These are phyloP conservation scores for Jatropha curcas DNA, from an alignment of 345 rosid genomes.

Conservation along the genomic window DNA sequence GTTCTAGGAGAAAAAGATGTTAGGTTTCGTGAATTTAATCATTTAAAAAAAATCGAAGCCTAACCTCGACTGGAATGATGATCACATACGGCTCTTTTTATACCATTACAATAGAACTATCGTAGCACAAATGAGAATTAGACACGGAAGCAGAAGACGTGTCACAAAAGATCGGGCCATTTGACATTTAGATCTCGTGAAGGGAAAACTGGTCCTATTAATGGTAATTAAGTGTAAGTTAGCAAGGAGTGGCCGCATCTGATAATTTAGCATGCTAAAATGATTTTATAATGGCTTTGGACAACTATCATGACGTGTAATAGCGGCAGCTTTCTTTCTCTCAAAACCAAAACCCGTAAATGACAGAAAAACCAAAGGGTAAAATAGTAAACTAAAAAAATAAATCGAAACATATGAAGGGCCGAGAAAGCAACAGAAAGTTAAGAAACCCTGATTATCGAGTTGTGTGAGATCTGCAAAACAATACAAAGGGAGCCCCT, in stretches of 20 bases:
- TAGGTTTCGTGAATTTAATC: constrained; percentile 20
- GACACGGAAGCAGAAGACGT: neutral
- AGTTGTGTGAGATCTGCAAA: constrained; percentile 75
- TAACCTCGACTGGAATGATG: neutral
- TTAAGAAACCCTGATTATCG: constrained; percentile 56
- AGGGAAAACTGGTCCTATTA: neutral
- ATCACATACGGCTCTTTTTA: neutral
- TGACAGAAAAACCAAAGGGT: constrained; percentile 30
- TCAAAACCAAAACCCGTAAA: constrained; percentile 17
- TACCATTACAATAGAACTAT: neutral
- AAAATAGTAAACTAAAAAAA: constrained; percentile 29
- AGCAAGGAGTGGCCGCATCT: neutral
- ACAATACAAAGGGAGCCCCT: constrained; percentile 3
- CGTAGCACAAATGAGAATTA: neutral
- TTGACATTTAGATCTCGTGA: neutral
- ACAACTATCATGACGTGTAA: constrained; percentile 46
- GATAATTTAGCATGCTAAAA: neutral
- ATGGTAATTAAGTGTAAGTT: neutral
- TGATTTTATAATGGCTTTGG: constrained; percentile 17
- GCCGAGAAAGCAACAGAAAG: constrained; percentile 55
- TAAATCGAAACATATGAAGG: constrained; percentile 56
- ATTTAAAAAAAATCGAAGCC: neutral
- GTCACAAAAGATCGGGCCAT: neutral
- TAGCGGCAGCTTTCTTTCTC: constrained; percentile 49
- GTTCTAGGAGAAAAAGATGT: constrained; percentile 21